These are phyloP conservation scores for Tilletia indica DNA, from an alignment of 1,284 basidiomycete genomes.

Conservation along the genomic window DNA sequence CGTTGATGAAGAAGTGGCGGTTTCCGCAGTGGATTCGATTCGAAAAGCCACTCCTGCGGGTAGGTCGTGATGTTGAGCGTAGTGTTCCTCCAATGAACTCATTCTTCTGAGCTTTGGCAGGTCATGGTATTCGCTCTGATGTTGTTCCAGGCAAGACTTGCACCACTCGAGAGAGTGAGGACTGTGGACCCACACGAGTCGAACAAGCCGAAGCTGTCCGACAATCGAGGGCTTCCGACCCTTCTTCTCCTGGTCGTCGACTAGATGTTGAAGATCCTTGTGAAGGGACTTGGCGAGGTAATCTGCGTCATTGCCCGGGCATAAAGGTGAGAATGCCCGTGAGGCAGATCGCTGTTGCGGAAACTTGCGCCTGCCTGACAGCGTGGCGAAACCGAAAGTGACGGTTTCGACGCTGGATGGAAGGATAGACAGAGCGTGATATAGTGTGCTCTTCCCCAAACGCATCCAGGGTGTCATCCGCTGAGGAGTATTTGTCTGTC, in stretches of 20 bases:
- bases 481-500: too few species aligned
- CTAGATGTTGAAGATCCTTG: neutral
- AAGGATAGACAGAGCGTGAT: neutral
- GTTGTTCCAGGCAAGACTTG: neutral
- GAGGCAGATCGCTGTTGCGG: neutral
- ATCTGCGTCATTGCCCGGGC: neutral
- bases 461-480: neutral
- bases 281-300: too few species aligned
- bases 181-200: neutral
- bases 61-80: too few species aligned
- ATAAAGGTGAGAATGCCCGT: neutral
- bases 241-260: neutral
- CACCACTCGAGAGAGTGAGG: neutral
- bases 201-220: neutral
- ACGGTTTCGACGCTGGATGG: neutral
- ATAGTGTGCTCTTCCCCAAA: neutral
- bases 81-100: too few species aligned
- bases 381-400: neutral
- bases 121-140: too few species aligned
- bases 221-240: neutral
- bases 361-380: neutral
- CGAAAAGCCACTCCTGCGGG: too few species aligned
- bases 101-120: too few species aligned
- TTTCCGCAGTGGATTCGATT: too few species aligned
- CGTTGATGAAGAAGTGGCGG: too few species aligned